phyloP scores from a whole-genome alignment of 768 basidiomycete genomes.

The Leccinum subgranulosum region DNA sequence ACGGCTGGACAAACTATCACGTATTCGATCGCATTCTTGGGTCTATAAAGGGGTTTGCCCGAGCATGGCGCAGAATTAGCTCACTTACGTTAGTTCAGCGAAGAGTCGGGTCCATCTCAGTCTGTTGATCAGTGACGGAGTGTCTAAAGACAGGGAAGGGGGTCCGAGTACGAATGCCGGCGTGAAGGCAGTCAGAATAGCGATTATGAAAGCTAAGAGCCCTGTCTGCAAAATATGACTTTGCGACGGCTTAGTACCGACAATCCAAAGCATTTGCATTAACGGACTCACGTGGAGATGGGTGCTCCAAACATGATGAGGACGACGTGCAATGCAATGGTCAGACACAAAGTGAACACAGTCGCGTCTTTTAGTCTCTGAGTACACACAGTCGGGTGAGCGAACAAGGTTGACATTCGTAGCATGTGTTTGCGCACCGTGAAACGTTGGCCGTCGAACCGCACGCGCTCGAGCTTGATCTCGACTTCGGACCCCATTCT shows the following conservation, averaged over 20 bases:
- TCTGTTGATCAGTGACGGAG: constrained; percentile 49
- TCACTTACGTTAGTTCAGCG: constrained; percentile 73
- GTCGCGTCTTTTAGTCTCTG: constrained; percentile 54
- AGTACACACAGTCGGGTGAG: constrained; percentile 5
- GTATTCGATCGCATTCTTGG: constrained; percentile 67
- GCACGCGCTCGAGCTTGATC: constrained; percentile 40
- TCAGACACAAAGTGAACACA: constrained; percentile 47
- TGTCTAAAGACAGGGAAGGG: constrained; percentile 45
- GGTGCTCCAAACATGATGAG: constrained; percentile 78
- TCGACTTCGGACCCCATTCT: constrained; percentile 42
- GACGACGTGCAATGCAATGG: constrained; percentile 46
- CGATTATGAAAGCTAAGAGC: constrained; percentile 64
- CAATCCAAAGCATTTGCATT: neutral
- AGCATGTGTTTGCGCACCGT: constrained; percentile 33
- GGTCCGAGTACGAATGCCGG: constrained; percentile 68
- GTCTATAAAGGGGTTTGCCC: constrained; percentile 32
- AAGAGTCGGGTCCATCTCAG: constrained; percentile 79
- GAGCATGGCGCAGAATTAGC: neutral
- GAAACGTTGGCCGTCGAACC: constrained; percentile 36
- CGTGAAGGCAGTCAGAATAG: constrained; percentile 61
- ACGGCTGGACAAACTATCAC: constrained; percentile 76
- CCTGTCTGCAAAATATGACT: constrained; percentile 62
- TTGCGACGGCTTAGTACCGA: constrained; percentile 1
- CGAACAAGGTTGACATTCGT: neutral
- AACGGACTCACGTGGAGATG: constrained; percentile 45